Conservation (phyloP, 139 green algal genomes). For the Coccomyxa sp. region DNA sequence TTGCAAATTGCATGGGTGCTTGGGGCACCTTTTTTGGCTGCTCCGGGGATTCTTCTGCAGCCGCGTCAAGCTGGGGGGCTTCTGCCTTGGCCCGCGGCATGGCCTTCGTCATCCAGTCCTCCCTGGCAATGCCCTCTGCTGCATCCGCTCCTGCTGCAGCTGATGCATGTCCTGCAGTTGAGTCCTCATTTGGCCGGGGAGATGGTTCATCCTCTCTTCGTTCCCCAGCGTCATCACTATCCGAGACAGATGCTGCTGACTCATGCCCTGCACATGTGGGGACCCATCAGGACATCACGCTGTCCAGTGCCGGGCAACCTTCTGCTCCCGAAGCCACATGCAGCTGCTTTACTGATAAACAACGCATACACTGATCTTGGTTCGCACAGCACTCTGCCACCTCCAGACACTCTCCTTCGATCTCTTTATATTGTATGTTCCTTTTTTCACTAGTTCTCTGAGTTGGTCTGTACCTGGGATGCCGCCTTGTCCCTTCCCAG, state of each 20-base stretch:
- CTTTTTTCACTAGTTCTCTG: neutral
- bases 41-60: neutral
- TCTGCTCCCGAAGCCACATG: neutral
- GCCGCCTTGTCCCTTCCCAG: neutral
- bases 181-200: neutral
- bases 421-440: neutral
- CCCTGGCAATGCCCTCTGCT: conserved; percentile 1
- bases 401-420: too few species aligned
- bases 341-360: neutral
- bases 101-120: conserved; percentile 78
- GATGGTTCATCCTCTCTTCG: neutral
- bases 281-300: neutral
- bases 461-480: too few species aligned
- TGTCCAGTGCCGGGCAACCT: neutral
- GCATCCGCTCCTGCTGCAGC: conserved; percentile 13
- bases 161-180: neutral
- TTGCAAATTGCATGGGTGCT: neutral
- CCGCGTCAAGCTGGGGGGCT: conserved; percentile 18
- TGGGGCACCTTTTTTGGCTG: conserved; percentile 9
- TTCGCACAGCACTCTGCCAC: too few species aligned
- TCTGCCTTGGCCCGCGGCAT: conserved; percentile 14
- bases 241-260: neutral
- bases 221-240: neutral
- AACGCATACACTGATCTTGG: neutral
- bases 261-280: neutral